Evolutionary conservation across 805 yeast genomes (phyloP), one percentile per base, ranked within the genome.

Genomic region (Wickerhamiella australiensis): DNA sequence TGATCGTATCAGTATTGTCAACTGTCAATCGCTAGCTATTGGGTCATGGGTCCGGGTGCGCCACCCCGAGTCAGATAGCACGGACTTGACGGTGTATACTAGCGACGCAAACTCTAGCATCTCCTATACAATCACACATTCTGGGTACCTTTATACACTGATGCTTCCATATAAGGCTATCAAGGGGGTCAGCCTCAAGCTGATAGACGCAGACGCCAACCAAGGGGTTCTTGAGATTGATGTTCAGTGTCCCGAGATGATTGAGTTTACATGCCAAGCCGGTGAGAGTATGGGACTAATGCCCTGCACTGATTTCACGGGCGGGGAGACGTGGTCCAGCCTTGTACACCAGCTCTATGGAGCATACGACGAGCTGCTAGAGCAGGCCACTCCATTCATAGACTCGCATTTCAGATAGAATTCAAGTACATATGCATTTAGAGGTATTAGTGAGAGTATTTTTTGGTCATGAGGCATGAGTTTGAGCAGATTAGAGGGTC

Each of bases 11-110:
- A 26, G 27, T 13, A 17, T 45, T 15, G 17, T 46, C 27, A 18
- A 46, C 13, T 46, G 49, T 27, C 12, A n/a, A 9, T 18, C 43
- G 17, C 9, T 46, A 17, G 25, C 7, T 4, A 40, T 46, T 18
- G 49, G 43, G 23, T 20, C 26, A 4, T 46, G 49, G 49, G 37
- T 27, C 5, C 42, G 49, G n/a, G 49, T 46, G 2, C 23, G 25
- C n/a, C 26, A 12, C 20, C 4, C 22, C 4, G 36, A 21, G 17
- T 15, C 25, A 2, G 43, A 26, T n/a, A 31, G 13, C n/a, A 42
- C 36, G 3, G 43, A 26, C 26, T 27, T 46, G 37, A 23, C 25
- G 21, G 49, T 46, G 12, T 17, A 12, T 12, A 20, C 29, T 12
- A 37, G 29, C 22, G 20, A 6, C 3, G 7, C 12, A 3, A 8